Conservation (phyloP, 495 filamentous ascomycete genomes). For the Tuber aestivum region DNA sequence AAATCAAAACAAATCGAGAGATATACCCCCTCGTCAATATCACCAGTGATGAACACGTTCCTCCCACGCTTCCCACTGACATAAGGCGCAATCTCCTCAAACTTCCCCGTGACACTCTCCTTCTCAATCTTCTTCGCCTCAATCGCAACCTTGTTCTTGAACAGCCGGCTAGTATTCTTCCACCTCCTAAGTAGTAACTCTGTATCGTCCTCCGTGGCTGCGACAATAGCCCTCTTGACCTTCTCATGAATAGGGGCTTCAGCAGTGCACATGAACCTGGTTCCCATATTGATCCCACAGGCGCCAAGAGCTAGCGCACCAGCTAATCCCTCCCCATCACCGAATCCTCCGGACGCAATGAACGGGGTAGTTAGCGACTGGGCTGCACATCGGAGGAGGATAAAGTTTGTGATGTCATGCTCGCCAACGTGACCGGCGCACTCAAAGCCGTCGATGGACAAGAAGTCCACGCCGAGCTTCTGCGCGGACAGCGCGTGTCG, state of each 20-base stretch:
- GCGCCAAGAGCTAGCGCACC: constrained; percentile 87
- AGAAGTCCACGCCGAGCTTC: constrained; percentile 92
- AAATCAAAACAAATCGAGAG: constrained; percentile 9
- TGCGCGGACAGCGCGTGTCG: constrained; percentile 85
- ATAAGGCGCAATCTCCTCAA: constrained; percentile 79
- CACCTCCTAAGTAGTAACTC: constrained; percentile 81
- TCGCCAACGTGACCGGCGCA: constrained; percentile 96
- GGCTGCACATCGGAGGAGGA: constrained; percentile 76
- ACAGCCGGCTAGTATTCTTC: constrained; percentile 87
- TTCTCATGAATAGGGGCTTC: constrained; percentile 89
- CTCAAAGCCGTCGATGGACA: constrained; percentile 95
- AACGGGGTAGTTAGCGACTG: constrained; percentile 83
- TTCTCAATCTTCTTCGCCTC: constrained; percentile 75
- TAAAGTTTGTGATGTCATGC: constrained; percentile 95
- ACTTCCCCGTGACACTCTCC: constrained; percentile 81
- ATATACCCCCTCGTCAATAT: constrained; percentile 82
- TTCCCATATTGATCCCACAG: constrained; percentile 95
- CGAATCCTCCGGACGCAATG: constrained; percentile 92
- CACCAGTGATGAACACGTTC: constrained; percentile 87
- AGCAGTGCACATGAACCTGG: constrained; percentile 86
- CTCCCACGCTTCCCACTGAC: constrained; percentile 89
- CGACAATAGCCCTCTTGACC: constrained; percentile 87
- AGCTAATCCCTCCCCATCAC: constrained; percentile 87
- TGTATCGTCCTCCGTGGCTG: constrained; percentile 83
- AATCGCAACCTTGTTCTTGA: constrained; percentile 77